These are phyloP conservation scores for Mycena sanguinolenta DNA, from an alignment of 768 basidiomycete genomes.

Conservation along the genomic window DNA sequence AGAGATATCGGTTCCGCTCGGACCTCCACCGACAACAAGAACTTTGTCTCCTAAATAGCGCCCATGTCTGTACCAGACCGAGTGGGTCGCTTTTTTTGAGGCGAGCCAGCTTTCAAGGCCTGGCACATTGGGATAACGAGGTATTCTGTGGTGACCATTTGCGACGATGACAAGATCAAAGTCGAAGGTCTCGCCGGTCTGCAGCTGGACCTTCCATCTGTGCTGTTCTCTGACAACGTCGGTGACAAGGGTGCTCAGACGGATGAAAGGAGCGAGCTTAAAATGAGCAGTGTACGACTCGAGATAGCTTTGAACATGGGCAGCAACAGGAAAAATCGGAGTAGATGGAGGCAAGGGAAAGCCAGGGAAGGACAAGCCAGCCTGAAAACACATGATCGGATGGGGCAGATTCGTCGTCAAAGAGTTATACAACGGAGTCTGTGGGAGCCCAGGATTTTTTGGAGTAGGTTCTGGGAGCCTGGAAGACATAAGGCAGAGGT, in stretches of 20 bases:
- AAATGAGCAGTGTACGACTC: constrained; percentile 75
- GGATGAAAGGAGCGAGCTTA: constrained; percentile 71
- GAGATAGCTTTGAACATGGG: constrained; percentile 77
- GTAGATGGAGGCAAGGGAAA: constrained; percentile 81
- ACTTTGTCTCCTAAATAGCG: constrained; percentile 56
- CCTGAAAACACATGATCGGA: constrained; percentile 70
- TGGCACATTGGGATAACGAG: constrained; percentile 70
- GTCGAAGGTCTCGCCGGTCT: constrained; percentile 46
- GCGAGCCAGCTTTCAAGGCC: constrained; percentile 73
- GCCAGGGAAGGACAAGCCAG: constrained; percentile 60
- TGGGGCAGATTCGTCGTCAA: constrained; percentile 88
- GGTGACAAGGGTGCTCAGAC: constrained; percentile 70
- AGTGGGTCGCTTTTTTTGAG: constrained; percentile 68
- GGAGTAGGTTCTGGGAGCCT: constrained; percentile 71
- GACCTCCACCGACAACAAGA: constrained; percentile 66
- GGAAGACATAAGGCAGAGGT: constrained; percentile 12
- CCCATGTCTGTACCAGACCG: constrained; percentile 76
- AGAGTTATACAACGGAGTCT: constrained; percentile 83
- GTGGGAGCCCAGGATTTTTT: constrained; percentile 55
- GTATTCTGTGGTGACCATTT: constrained; percentile 81
- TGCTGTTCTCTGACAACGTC: constrained; percentile 54
- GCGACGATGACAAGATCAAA: constrained; percentile 82
- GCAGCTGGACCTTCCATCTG: constrained; percentile 67
- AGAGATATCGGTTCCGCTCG: constrained; percentile 79
- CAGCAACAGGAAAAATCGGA: constrained; percentile 74